Evolutionary conservation across 495 filamentous ascomycete species (phyloP).

Genomic region (Aspergillus taichungensis): DNA sequence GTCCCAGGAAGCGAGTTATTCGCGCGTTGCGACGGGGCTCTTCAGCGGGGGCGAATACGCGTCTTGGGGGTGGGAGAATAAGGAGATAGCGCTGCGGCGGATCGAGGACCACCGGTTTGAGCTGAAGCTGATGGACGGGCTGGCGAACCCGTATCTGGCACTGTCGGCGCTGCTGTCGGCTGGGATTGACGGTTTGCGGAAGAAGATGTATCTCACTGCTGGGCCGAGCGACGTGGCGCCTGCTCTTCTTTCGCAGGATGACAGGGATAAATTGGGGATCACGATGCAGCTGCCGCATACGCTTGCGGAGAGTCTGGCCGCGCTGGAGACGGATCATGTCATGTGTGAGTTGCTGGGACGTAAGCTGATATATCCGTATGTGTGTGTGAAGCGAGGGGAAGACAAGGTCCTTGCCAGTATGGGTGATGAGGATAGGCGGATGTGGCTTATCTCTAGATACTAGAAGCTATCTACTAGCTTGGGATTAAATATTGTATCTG

Average conservation of each 20-base stretch:
- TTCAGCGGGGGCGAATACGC: constrained; percentile 69
- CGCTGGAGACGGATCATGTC: neutral
- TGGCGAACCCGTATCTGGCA: constrained; percentile 64
- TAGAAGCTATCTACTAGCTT: neutral
- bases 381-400: neutral
- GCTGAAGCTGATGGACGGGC: constrained; percentile 57
- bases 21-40: constrained; percentile 47
- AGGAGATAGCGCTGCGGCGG: constrained; percentile 56
- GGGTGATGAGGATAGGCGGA: neutral
- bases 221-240: neutral
- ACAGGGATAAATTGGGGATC: neutral
- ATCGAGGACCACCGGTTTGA: constrained; percentile 59
- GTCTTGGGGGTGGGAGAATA: constrained; percentile 67
- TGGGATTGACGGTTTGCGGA: constrained; percentile 39
- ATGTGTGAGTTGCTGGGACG: neutral
- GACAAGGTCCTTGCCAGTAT: neutral
- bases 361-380: neutral
- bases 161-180: constrained; percentile 50
- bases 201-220: neutral
- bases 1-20: constrained; percentile 50
- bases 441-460: neutral
- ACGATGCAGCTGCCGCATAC: neutral
- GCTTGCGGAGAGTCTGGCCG: neutral
- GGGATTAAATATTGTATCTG: too few relatives aligned
- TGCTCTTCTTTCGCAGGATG: neutral